phyloP scores from a whole-genome alignment of 2,329 filamentous ascomycete species.

The Talaromyces amestolkiae region DNA sequence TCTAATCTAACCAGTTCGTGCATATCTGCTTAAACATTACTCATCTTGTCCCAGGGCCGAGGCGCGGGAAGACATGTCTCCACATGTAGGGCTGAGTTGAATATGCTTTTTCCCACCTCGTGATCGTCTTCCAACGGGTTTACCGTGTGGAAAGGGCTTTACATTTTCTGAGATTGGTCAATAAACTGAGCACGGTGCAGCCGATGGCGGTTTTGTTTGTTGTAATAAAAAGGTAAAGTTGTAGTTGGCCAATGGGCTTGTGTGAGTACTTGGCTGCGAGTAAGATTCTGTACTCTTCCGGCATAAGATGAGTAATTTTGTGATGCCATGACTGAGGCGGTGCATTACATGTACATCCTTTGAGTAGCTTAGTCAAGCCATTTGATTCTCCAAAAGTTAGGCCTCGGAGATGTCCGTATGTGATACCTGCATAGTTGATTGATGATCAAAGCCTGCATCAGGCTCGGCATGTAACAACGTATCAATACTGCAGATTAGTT shows the following conservation, averaged over 20 bases:
- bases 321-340: not conserved
- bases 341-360: not conserved
- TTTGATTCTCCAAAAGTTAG: not conserved
- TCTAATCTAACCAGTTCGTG: not conserved
- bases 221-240: not conserved
- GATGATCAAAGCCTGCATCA: not conserved
- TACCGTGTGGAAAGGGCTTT: not conserved
- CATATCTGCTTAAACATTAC: not conserved
- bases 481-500: not conserved
- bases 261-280: not conserved
- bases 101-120: not conserved
- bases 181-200: conserved; percentile 4
- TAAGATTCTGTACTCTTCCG: not conserved
- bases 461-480: not conserved
- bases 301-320: not conserved
- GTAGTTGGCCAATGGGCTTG: not conserved
- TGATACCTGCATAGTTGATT: not conserved
- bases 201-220: not conserved
- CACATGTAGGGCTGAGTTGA: conserved; percentile 5
- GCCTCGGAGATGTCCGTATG: not conserved
- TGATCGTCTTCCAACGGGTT: not conserved
- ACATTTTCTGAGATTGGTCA: not conserved
- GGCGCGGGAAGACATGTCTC: conserved; percentile 1
- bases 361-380: not conserved
- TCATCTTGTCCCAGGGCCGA: not conserved